phyloP scores from a whole-genome alignment of 1,284 basidiomycete genomes.

The Ganoderma resinaceum region DNA sequence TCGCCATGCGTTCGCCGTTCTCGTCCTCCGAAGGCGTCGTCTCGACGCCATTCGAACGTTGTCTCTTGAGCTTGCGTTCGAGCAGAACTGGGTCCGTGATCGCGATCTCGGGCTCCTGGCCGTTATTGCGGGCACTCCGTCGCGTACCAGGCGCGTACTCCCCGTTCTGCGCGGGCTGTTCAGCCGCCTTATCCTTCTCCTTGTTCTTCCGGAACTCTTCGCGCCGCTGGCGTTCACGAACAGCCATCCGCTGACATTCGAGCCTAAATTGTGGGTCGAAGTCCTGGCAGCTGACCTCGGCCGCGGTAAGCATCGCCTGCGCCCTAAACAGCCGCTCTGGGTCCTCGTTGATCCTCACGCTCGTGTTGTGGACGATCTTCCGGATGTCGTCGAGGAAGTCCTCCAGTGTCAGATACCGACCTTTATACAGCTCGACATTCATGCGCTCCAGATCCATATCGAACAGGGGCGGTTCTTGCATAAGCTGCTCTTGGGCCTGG shows the following conservation, averaged over 20 bases:
- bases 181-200: conserved; percentile 54
- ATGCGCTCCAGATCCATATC: conserved; percentile 94
- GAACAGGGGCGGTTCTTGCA: conserved; percentile 54
- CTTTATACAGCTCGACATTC: conserved; percentile 86
- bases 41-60: conserved; percentile 64
- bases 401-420: conserved; percentile 87
- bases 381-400: conserved; percentile 90
- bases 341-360: conserved; percentile 70
- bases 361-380: conserved; percentile 91
- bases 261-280: conserved; percentile 85
- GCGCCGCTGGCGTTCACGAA: conserved; percentile 75
- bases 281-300: conserved; percentile 87
- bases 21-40: conserved; percentile 67
- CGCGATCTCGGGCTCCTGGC: conserved; percentile 69
- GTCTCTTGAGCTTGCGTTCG: conserved; percentile 75
- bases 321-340: conserved; percentile 82
- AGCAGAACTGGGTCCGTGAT: conserved; percentile 77
- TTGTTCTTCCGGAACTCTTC: conserved; percentile 63
- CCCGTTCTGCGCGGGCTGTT: conserved; percentile 39
- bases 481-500: conserved; percentile 30
- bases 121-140: conserved; percentile 75
- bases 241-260: conserved; percentile 92
- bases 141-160: conserved; percentile 54
- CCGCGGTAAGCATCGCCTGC: conserved; percentile 89
- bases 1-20: conserved; percentile 52